phyloP scores from a whole-genome alignment of 2,329 filamentous ascomycete species.

The Chalara sp. region DNA sequence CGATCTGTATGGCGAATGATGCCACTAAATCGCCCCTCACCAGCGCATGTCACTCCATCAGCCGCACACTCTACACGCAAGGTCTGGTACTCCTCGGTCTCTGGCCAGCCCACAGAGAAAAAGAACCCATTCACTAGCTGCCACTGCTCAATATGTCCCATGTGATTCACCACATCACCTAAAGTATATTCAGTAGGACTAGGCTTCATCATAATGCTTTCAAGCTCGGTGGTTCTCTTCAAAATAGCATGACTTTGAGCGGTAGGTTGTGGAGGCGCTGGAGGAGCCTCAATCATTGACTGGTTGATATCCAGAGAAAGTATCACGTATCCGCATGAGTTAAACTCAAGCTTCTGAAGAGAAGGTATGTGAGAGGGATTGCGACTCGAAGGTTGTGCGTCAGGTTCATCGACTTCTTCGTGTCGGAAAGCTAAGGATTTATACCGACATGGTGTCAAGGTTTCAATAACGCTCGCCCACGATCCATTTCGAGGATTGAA shows the following conservation, averaged over 20 bases:
- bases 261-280: background rate
- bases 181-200: constrained; percentile 12
- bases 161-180: constrained; percentile 20
- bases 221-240: constrained; percentile 20
- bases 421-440: constrained; percentile 11
- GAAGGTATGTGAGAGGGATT: constrained; percentile 14
- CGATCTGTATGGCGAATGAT: constrained; percentile 12
- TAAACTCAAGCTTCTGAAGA: constrained; percentile 16
- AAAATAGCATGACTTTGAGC: constrained; percentile 9
- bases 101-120: constrained; percentile 18
- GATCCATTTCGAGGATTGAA: constrained; percentile 32
- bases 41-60: constrained; percentile 21
- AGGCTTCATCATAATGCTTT: constrained; percentile 25
- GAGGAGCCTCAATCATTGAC: constrained; percentile 10
- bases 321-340: constrained; percentile 25
- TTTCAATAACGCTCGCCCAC: constrained; percentile 43
- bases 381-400: background rate
- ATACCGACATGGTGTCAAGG: constrained; percentile 39
- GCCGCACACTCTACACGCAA: constrained; percentile 11
- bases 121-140: constrained; percentile 22
- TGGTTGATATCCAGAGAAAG: constrained; percentile 26
- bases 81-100: constrained; percentile 4
- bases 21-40: constrained; percentile 22
- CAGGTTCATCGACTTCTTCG: constrained; percentile 25
- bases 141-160: constrained; percentile 13